Evolutionary conservation across 371 early-diverging fungal species (phyloP), one percentile per base, ranked within the genome.

Genomic region (Fennellomyces sp.): DNA sequence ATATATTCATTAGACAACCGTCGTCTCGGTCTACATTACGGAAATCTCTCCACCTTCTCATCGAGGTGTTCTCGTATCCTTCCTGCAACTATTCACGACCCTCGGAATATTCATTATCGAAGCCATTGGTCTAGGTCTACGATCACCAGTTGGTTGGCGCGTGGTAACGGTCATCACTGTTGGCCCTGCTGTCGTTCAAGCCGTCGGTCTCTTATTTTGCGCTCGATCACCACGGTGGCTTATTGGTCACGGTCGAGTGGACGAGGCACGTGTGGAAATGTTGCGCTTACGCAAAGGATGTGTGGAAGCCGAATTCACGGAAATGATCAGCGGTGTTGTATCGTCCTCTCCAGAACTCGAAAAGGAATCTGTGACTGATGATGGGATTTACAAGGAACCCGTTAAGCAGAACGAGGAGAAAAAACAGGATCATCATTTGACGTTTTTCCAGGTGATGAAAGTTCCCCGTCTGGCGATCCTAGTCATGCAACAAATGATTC

Each of bases 21-120:
- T 86, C 8, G 88, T 92, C 2, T 86, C 94, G 2, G 83, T 87
- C n/a, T 97, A 95, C 60, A 82, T 96, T 33, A 84, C 87, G 12
- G 93, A 94, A 68, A 85, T 95, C 31, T 70, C 94, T 3, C 91
- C 94, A 2, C 76, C 83, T 0, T 72, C 81, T n/a, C 74, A 75
- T 25, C 85, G 94, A 64, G 96, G 94, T 27, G 78, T 85, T 11
- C 69, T 91, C 27, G 80, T 81, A 29, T 78, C 92, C 13, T 74
- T 88, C 48, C 85, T 94, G 59, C 94, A 94, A 71, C 77, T 94
- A 52, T 85, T 91, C 19, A 72, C 92, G 49, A 87, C 92, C 17
- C 54, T 88, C 42, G 96, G 95, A 41, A 85, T 92, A 60, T 66
- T 93, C 52, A 45, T 89, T 13, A 82, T 88, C 53, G 83, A 89